These are phyloP conservation scores for Conidiobolus incongruus DNA, from an alignment of 371 early-diverging fungal species.

Conservation along the genomic window DNA sequence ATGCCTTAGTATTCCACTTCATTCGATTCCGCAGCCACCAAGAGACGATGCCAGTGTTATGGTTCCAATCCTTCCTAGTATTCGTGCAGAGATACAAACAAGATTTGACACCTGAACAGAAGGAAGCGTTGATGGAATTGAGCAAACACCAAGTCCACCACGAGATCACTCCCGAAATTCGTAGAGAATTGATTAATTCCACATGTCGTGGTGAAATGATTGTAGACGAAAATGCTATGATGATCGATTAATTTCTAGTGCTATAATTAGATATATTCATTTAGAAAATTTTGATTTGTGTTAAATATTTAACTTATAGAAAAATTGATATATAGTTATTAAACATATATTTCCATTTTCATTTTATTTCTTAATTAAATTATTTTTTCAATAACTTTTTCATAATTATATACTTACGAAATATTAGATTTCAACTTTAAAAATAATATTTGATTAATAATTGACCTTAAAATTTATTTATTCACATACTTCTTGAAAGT, in stretches of 20 bases:
- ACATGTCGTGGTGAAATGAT: slow-evolving; percentile 34
- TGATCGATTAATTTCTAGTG: background rate
- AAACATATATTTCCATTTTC: too few relatives aligned
- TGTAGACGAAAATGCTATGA: slow-evolving; percentile 5
- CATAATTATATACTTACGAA: too few relatives aligned
- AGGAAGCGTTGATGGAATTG: slow-evolving; percentile 67
- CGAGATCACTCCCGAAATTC: slow-evolving; percentile 75
- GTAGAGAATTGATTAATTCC: slow-evolving; percentile 58
- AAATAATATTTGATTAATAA: too few relatives aligned
- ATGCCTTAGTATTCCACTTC: slow-evolving; percentile 86
- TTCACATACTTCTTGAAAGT: too few relatives aligned
- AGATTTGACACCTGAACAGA: slow-evolving; percentile 83
- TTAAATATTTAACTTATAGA: too few relatives aligned
- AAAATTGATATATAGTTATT: too few relatives aligned
- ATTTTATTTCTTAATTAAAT: too few relatives aligned
- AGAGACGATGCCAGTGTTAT: slow-evolving; percentile 68
- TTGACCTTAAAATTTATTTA: too few relatives aligned
- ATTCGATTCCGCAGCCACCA: slow-evolving; percentile 51
- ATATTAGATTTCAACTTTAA: too few relatives aligned
- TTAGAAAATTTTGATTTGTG: too few relatives aligned
- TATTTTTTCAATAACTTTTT: too few relatives aligned
- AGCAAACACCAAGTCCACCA: slow-evolving; percentile 53
- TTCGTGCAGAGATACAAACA: slow-evolving; percentile 93
- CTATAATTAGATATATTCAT: too few relatives aligned
- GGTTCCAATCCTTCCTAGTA: slow-evolving; percentile 89